Conservation (phyloP, 164 flowering plant species). For the Saururus chinensis region DNA sequence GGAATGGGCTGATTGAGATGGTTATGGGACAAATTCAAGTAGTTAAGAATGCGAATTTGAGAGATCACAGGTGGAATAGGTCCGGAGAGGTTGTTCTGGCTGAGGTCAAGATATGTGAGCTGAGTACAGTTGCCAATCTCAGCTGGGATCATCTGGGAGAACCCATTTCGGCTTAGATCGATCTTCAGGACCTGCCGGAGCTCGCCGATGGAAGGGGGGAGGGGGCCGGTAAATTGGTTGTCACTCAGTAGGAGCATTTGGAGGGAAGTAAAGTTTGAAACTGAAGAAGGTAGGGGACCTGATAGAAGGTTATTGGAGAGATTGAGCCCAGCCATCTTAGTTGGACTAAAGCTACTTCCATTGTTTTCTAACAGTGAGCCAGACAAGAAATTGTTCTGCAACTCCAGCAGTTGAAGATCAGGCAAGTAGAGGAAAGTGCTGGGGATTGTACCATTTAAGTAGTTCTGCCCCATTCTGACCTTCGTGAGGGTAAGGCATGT, state of each 20-base stretch:
- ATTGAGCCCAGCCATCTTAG: constrained; percentile 43
- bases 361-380: constrained; percentile 53
- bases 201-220: constrained; percentile 53
- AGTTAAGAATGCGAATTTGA: constrained; percentile 50
- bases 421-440: constrained; percentile 73
- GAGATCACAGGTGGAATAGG: constrained; percentile 59
- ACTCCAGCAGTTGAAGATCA: constrained; percentile 48
- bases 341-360: constrained; percentile 24
- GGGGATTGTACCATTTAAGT: constrained; percentile 84
- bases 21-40: constrained; percentile 78
- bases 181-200: constrained; percentile 49
- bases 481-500: constrained; percentile 54
- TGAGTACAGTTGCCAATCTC: constrained; percentile 54
- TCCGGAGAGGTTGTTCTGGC: constrained; percentile 79
- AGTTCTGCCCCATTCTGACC: constrained; percentile 80
- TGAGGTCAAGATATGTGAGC: constrained; percentile 64
- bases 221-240: constrained; percentile 60
- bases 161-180: constrained; percentile 54
- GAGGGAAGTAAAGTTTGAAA: constrained; percentile 57
- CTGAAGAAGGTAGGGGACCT: constrained; percentile 57
- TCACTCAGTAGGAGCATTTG: constrained; percentile 51
- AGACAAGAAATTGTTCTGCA: constrained; percentile 65
- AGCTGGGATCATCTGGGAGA: constrained; percentile 55
- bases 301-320: constrained; percentile 68
- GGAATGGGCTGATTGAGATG: constrained; percentile 61